Percentiles rank a stretch among this genome's conserved stretches.
Conservation (phyloP, 208 protist species). For the Naegleria gruberi region DNA sequence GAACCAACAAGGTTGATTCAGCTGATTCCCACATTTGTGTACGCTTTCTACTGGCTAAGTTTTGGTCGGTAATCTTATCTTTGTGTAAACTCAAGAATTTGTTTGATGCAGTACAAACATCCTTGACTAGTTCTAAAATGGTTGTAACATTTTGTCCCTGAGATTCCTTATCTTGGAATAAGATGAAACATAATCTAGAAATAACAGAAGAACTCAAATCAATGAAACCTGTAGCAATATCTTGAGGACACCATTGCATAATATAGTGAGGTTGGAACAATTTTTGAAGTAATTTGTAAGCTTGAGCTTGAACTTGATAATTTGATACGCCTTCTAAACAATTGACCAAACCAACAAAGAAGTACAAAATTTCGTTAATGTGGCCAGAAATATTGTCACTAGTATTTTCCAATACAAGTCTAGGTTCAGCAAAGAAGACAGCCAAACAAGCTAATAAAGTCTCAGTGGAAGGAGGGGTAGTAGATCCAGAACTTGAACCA, state of each 20-base stretch:
- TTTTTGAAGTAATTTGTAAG: conserved; percentile 11
- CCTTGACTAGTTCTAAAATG: conserved; percentile 1
- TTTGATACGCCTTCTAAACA: neutral
- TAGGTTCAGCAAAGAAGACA: conserved; percentile 11
- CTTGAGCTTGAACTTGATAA: neutral
- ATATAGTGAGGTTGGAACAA: neutral
- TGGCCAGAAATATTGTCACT: neutral
- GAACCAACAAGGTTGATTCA: neutral
- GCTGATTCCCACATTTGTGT: neutral
- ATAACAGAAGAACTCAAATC: neutral
- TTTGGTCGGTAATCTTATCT: neutral
- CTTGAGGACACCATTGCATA: neutral
- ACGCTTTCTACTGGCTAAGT: neutral
- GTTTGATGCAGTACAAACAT: neutral
- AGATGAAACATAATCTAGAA: neutral
- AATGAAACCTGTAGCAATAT: conserved; percentile 15
- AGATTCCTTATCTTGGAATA: neutral
- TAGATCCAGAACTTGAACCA: neutral
- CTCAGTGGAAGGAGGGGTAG: neutral
- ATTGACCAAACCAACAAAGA: neutral
- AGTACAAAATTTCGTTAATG: conserved; percentile 16
- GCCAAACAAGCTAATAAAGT: neutral
- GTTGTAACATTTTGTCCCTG: neutral
- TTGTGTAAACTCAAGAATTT: neutral
- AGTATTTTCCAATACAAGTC: neutral